Evolutionary conservation across 305 asterid genomes (phyloP).

Genomic region (Plantago coronopus): DNA sequence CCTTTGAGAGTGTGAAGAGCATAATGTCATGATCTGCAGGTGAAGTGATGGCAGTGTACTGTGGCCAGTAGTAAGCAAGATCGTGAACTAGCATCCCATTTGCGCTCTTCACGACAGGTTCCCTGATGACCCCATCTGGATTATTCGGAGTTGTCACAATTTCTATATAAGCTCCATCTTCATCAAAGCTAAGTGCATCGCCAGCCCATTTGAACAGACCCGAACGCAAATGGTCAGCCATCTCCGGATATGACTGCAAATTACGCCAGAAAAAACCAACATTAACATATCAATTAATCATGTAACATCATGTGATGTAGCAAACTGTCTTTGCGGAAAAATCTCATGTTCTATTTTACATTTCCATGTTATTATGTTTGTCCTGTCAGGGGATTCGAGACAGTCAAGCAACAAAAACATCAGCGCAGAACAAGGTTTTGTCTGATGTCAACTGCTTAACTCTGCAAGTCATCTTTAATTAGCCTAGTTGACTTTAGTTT

Average conservation of each 20-base stretch:
- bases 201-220: constrained; percentile 57
- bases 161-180: constrained; percentile 60
- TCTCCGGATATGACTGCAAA: constrained; percentile 61
- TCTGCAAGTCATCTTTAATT: background rate
- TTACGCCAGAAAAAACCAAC: background rate
- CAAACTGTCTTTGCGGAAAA: too few relatives aligned
- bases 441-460: constrained; percentile 19
- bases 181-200: constrained; percentile 44
- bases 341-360: constrained; percentile 9
- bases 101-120: constrained; percentile 45
- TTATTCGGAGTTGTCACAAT: constrained; percentile 73
- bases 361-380: constrained; percentile 33
- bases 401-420: constrained; percentile 30
- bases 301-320: constrained; percentile 16
- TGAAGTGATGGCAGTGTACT: constrained; percentile 63
- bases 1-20: constrained; percentile 72
- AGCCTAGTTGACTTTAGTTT: constrained; percentile 21
- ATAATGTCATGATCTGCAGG: constrained; percentile 52
- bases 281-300: background rate
- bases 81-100: constrained; percentile 54
- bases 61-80: constrained; percentile 91
- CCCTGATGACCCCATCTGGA: constrained; percentile 53
- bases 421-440: constrained; percentile 35
- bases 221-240: constrained; percentile 46
- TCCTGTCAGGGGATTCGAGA: constrained; percentile 26